Evolutionary conservation across 1,284 basidiomycete genomes (phyloP), one percentile per base, ranked within the genome.

Genomic region (Ganoderma boninense): DNA sequence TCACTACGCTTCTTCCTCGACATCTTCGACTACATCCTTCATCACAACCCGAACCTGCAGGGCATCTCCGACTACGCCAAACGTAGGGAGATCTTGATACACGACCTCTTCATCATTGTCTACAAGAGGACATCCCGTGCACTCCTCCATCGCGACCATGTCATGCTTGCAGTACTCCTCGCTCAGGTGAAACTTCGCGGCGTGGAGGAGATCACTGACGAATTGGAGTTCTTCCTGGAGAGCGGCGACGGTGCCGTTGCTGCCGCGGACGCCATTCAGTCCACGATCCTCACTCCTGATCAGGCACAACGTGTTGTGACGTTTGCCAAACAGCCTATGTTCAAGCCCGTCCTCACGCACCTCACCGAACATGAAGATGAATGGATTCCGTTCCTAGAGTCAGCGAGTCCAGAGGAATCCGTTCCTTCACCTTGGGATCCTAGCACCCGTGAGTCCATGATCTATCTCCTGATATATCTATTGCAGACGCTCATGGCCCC

Each of bases 1-100:
- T 99, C 97, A 0, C 88, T 99, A 65, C 92, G 89, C 56, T 99
- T 98, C 87, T 99, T 99, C 92, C 90, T 99, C 71, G 97, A 98
- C 80, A 97, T 99, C 77, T 99, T 99, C 82, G 96, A 99, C 84
- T 95, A 94, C 76, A 91, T 99, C 68, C 88, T 99, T 10, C 92
- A 94, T 73, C 92, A 95, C 77, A 99, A 99, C 80, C 96, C 97
- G 10, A 94, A 96, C 80, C 87, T 98, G 71, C 90, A 90, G 79
- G 90, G 88, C 71, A 86, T 98, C 70, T 86, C 89, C 7, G 96
- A 98, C 75, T 83, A 95, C 68, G 85, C 86, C 71, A 84, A 84
- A 63, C 91, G 98, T 23, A 90, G 96, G 65, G 88, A 92, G 38
- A 94, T 97, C 66, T 85, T 99, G n/a, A 85, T 96, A 68, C 91